These are phyloP conservation scores for Porcisia deanei DNA, from an alignment of 208 protist genomes.

Conservation along the genomic window DNA sequence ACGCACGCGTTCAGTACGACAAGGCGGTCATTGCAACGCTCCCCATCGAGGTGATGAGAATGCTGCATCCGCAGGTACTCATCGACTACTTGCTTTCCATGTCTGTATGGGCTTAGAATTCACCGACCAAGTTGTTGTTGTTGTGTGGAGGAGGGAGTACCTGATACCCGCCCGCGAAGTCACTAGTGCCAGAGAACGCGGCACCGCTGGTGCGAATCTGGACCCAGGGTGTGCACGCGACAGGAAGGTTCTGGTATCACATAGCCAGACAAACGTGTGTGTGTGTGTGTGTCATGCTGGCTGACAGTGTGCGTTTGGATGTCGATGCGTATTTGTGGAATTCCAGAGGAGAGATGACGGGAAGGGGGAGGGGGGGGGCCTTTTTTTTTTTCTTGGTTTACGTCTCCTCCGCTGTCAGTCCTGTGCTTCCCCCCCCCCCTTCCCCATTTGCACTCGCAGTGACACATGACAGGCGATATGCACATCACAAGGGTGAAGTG, in stretches of 20 bases:
- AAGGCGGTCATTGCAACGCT: conserved; percentile 60
- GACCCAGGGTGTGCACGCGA: background rate
- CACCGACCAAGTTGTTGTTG: background rate
- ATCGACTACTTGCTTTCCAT: conserved; percentile 80
- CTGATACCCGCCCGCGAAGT: background rate
- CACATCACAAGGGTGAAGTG: too few relatives aligned
- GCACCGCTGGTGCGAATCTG: too few relatives aligned
- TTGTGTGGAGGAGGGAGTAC: background rate
- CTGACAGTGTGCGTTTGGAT: background rate
- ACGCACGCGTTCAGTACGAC: conserved; percentile 76
- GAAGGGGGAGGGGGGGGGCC: too few relatives aligned
- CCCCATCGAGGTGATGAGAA: conserved; percentile 72
- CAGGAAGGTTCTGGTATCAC: background rate
- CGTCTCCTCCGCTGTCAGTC: too few relatives aligned
- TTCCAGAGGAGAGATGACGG: background rate
- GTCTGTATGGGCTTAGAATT: conserved; percentile 54
- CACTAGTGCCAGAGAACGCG: background rate
- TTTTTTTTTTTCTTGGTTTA: too few relatives aligned
- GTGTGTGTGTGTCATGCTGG: background rate
- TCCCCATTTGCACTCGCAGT: too few relatives aligned
- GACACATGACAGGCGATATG: too few relatives aligned
- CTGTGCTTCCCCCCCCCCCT: too few relatives aligned
- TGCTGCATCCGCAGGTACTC: conserved; percentile 72
- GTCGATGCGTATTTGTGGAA: background rate
- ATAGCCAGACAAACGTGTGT: background rate